These are phyloP conservation scores for Kodamaea anthophila DNA, from an alignment of 1,139 yeast species.

Conservation along the genomic window DNA sequence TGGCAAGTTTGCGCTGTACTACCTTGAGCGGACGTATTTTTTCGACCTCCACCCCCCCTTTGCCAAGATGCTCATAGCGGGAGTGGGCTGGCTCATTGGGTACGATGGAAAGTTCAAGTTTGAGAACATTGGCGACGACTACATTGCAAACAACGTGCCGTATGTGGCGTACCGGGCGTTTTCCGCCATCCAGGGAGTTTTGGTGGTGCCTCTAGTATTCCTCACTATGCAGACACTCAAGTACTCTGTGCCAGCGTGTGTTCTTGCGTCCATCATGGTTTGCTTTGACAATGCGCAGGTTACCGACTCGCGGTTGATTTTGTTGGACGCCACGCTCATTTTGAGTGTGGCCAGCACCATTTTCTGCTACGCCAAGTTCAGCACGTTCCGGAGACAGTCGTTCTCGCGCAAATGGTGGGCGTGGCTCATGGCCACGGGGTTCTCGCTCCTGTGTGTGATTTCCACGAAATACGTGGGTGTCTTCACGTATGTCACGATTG, in stretches of 20 bases:
- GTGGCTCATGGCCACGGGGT: conserved; percentile 82
- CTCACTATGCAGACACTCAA: conserved; percentile 78
- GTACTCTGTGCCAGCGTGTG: conserved; percentile 72
- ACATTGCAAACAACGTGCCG: conserved; percentile 73
- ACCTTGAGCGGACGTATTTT: conserved; percentile 75
- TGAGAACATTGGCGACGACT: conserved; percentile 83
- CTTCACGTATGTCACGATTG: conserved; percentile 81
- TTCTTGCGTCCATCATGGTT: conserved; percentile 73
- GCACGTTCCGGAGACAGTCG: conserved; percentile 62
- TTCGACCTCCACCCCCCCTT: conserved; percentile 98
- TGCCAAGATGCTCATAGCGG: conserved; percentile 88
- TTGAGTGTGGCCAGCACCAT: conserved; percentile 76
- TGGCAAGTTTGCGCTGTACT: conserved; percentile 91
- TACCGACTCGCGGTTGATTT: conserved; percentile 81
- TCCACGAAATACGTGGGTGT: conserved; percentile 95
- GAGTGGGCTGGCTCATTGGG: conserved; percentile 83
- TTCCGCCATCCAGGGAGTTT: conserved; percentile 75
- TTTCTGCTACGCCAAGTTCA: conserved; percentile 72
- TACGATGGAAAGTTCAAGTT: conserved; percentile 89
- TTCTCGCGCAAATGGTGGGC: conserved; percentile 74
- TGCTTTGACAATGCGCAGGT: conserved; percentile 89
- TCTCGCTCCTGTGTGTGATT: conserved; percentile 81
- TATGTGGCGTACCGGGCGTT: conserved; percentile 80
- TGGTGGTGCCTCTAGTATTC: conserved; percentile 78
- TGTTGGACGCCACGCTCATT: conserved; percentile 84